Evolutionary conservation across 306 rosid species (phyloP), one percentile per base, ranked within the genome.

Genomic region (Begonia loranthoides): DNA sequence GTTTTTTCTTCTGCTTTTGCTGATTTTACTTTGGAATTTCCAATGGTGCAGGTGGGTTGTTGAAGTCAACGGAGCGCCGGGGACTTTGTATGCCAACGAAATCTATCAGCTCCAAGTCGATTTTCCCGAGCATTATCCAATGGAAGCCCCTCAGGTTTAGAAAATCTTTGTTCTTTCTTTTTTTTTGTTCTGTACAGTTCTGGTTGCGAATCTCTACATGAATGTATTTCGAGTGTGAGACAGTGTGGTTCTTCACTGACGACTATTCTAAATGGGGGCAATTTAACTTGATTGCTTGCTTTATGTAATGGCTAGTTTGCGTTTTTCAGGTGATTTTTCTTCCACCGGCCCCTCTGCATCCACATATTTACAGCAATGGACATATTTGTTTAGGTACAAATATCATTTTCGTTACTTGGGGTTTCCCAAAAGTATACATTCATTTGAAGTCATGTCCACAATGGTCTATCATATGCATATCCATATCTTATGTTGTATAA

Each of bases 91-190:
- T 58, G 56, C 84, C 2, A 87, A 83, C 54, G 99, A 92, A 63
- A 75, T 84, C 58, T 92, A 80, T 60, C 99, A 87, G 82, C 99
- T 92, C 69, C 99, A 92, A 84, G 96, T 92, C 2, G 99, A 92
- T 54, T 92, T 92, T 63, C 99, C 99, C 2, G 96, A 92, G 82
- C 87, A 92, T 81, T 92, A 92, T 64, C 99, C 96, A 2, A 92
- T 92, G 99, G 96, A 92, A 77, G 94, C 99, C 34, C 99, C 99
- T 0, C 99, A 92, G 99, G 99, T 92, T 44, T 38, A 28, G 7
- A 28, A 28, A 7, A 2, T 28, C 36, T 28, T 2, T 28, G 36
- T 28, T 28, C 36, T 28, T 28, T 28, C 36, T 28, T 28, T 28
- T 28, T 28, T 28, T 22, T 22, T 22, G 2, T 22, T 4, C 36